Conservation (phyloP, 495 filamentous ascomycete genomes). For the Hyaloscypha bicolor region DNA sequence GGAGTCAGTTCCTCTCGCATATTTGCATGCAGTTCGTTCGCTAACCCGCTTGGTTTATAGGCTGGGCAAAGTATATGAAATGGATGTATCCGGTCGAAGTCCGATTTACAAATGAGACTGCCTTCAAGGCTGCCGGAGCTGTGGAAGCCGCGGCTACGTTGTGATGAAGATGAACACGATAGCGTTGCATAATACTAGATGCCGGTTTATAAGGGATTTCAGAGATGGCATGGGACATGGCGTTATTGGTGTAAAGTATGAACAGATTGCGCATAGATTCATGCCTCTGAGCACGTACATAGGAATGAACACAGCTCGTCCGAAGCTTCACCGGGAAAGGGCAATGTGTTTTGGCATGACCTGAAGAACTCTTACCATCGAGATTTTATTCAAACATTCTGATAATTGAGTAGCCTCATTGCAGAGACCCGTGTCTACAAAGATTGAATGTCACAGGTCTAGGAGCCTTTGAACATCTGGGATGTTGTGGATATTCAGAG, state of each 20-base stretch:
- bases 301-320: neutral
- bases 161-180: conserved; percentile 13
- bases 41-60: conserved; percentile 35
- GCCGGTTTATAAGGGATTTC: neutral
- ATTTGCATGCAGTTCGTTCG: neutral
- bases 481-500: neutral
- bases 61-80: conserved; percentile 61
- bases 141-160: conserved; percentile 65
- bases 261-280: conserved; percentile 2
- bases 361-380: too few species aligned
- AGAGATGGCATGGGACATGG: conserved; percentile 8
- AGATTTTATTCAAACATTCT: too few species aligned
- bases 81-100: conserved; percentile 59
- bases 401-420: too few species aligned
- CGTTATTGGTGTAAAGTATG: conserved; percentile 9
- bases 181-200: conserved; percentile 2
- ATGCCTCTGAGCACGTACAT: conserved; percentile 9
- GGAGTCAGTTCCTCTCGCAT: conserved; percentile 63
- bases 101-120: conserved; percentile 48
- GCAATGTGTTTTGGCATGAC: neutral
- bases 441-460: too few species aligned
- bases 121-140: conserved; percentile 69
- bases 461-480: too few species aligned
- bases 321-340: neutral
- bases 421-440: too few species aligned